These are phyloP conservation scores for Dipteronia dyeriana DNA, from an alignment of 345 rosid genomes.

Conservation along the genomic window DNA sequence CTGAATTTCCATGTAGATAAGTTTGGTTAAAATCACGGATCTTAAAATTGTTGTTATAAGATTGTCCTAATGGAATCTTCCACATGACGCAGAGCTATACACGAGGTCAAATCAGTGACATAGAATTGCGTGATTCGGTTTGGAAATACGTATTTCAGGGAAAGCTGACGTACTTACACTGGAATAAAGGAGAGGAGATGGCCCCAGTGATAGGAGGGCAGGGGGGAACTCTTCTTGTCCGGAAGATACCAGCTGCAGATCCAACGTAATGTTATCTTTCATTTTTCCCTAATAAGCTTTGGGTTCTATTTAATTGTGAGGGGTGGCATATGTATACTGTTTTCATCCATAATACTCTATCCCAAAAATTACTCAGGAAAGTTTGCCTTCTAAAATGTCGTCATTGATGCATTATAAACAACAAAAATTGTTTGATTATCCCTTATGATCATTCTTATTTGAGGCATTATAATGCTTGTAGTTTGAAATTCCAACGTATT, in stretches of 20 bases:
- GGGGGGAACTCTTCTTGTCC: slow-evolving; percentile 82
- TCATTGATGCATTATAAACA: not conserved
- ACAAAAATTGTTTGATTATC: not conserved
- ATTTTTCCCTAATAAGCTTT: not conserved
- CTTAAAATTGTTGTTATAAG: not conserved
- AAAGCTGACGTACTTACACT: slow-evolving; percentile 70
- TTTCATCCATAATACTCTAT: not conserved
- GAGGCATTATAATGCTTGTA: not conserved
- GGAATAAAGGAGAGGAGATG: slow-evolving; percentile 74
- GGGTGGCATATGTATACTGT: not conserved
- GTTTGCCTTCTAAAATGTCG: not conserved
- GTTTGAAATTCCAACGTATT: not conserved
- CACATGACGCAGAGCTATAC: slow-evolving; percentile 56
- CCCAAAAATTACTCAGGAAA: not conserved
- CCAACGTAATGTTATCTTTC: slow-evolving; percentile 48
- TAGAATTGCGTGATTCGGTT: slow-evolving; percentile 47
- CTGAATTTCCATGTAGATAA: not conserved
- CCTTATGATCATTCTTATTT: not conserved
- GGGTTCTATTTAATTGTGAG: not conserved
- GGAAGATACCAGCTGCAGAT: slow-evolving; percentile 70
- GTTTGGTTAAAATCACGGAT: slow-evolving; percentile 7
- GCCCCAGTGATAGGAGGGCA: slow-evolving; percentile 56
- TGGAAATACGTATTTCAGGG: slow-evolving; percentile 76
- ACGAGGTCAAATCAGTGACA: slow-evolving; percentile 55
- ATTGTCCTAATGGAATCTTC: slow-evolving; percentile 16